Conservation (phyloP, 148 eudicot genomes). For the Salicornia ramosissima region DNA sequence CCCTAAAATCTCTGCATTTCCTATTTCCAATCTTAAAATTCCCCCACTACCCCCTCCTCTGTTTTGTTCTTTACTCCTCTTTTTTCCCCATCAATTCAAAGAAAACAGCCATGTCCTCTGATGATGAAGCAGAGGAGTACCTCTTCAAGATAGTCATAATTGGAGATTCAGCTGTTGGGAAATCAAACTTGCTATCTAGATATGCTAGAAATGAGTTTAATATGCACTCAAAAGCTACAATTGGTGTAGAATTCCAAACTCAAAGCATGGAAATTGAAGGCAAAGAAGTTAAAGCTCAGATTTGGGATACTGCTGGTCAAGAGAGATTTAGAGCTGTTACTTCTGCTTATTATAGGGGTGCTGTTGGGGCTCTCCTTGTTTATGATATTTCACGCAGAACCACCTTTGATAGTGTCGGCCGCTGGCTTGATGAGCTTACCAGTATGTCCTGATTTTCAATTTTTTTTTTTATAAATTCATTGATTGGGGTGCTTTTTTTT, state of each 20-base stretch:
- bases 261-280: conserved; percentile 57
- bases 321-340: conserved; percentile 66
- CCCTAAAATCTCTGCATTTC: conserved; percentile 13
- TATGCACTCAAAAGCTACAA: conserved; percentile 54
- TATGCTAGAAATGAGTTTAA: conserved; percentile 57
- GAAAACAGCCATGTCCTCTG: conserved; percentile 34
- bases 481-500: neutral
- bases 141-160: conserved; percentile 61
- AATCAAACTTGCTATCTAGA: conserved; percentile 49
- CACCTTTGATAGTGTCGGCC: conserved; percentile 48
- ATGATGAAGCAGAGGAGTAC: conserved; percentile 63
- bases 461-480: neutral
- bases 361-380: conserved; percentile 63
- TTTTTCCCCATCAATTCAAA: neutral
- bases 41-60: neutral
- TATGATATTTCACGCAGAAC: conserved; percentile 52
- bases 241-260: conserved; percentile 63
- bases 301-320: conserved; percentile 76
- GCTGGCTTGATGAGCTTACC: conserved; percentile 64
- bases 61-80: neutral
- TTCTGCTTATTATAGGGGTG: conserved; percentile 72
- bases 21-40: conserved; percentile 3
- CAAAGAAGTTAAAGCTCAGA: conserved; percentile 61
- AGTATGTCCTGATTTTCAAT: conserved; percentile 21
- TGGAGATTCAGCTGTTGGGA: conserved; percentile 67